Evolutionary conservation across 768 basidiomycete genomes (phyloP), one percentile per base, ranked within the genome.

Genomic region (Flagelloscypha sp.): DNA sequence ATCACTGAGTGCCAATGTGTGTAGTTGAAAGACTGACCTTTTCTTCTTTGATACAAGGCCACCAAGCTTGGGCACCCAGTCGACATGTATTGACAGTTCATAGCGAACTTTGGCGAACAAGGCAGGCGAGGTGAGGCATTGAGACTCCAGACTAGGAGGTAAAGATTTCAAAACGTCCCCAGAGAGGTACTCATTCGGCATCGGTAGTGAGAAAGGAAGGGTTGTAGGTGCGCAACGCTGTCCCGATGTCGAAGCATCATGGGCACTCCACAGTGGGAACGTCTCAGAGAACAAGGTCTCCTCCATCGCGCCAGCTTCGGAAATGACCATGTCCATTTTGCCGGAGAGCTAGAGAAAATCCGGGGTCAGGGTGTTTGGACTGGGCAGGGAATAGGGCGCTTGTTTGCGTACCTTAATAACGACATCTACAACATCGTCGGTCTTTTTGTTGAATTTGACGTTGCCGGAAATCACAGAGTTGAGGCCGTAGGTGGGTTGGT

Each of bases 401-500:
- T 13, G 17, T 33, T 33, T 13, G 50, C 56, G 13, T 39, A 74
- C 76, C 55, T 70, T 67, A 5, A 75, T 35, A 4, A 53, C 49
- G 21, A 79, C 65, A 16, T 66, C 55, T 1, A 51, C 45, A n/a
- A 74, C 56, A 23, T 45, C 58, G 15, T 59, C 52, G 13, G 50
- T 48, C n/a, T n/a, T n/a, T 13, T 63, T 48, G 24, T 66, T 64
- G 16, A 77, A 45, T 9, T 56, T 53, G 3, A 78, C 33, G 13
- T 59, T 53, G 11, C 76, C 76, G 30, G 39, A 48, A 27, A 79
- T 56, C 7, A 52, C 29, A 5, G 45, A 55, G 25, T 56, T 48
- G 15, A 70, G 69, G 21, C 68, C 65, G 41, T 74, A 79, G 1
- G 49, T 44, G 2, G 76, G 75, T 9, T 51, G 43, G 0, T 44